Conservation (phyloP, 192 early-diverging fungal species). For the Geranomyces michiganensis region DNA sequence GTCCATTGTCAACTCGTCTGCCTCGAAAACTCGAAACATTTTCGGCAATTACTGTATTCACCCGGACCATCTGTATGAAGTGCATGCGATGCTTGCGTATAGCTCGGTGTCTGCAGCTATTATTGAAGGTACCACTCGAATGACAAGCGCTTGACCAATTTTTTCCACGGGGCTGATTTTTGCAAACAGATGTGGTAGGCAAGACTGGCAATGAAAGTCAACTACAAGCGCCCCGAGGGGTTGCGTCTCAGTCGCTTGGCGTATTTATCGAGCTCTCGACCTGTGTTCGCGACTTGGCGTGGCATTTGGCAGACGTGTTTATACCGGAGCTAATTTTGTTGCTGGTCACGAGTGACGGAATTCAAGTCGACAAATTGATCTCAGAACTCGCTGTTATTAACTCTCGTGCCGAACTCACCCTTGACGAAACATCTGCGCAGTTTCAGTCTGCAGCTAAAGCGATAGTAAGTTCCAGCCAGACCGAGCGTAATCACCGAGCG, state of each 20-base stretch:
- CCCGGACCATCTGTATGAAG: not conserved
- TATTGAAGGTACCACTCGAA: not conserved
- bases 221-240: too few relatives aligned
- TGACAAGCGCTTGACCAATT: too few relatives aligned
- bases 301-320: constrained; percentile 17
- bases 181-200: not conserved
- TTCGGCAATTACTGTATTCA: not conserved
- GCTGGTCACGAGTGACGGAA: not conserved
- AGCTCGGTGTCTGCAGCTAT: not conserved
- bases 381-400: not conserved
- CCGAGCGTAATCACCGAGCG: not conserved
- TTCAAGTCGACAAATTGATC: not conserved
- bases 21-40: not conserved
- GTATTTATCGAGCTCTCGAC: not conserved
- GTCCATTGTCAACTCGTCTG: not conserved
- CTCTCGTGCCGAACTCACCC: not conserved
- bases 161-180: too few relatives aligned
- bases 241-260: too few relatives aligned
- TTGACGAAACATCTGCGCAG: constrained; percentile 12
- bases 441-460: constrained; percentile 21
- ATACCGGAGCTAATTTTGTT: constrained; percentile 14
- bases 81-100: not conserved
- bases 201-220: not conserved
- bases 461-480: not conserved
- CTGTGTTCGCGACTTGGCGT: not conserved